Evolutionary conservation across 192 early-diverging fungal species (phyloP).

Genomic region (Coemansia sp.): DNA sequence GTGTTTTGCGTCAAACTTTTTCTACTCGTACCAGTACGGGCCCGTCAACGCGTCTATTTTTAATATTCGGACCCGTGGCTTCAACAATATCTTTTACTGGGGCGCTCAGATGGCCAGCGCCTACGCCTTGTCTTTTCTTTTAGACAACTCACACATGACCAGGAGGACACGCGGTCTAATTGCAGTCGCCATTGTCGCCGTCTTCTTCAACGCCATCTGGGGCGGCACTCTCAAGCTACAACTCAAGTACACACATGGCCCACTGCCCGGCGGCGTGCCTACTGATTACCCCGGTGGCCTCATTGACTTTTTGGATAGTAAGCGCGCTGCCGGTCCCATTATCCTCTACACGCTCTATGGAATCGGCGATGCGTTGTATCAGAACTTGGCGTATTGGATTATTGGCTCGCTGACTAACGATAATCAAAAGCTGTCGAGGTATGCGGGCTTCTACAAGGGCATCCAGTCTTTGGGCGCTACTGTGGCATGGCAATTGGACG

Average conservation of each 20-base stretch:
- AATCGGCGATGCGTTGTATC: slow-evolving; percentile 77
- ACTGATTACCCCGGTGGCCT: slow-evolving; percentile 42
- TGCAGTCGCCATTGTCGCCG: slow-evolving; percentile 55
- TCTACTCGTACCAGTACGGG: slow-evolving; percentile 77
- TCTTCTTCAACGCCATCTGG: slow-evolving; percentile 62
- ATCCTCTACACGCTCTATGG: slow-evolving; percentile 77
- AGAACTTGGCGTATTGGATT: slow-evolving; percentile 79
- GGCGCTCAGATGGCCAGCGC: slow-evolving; percentile 72
- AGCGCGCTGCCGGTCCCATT: slow-evolving; percentile 61
- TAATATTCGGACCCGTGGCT: slow-evolving; percentile 68
- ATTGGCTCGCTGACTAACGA: slow-evolving; percentile 87
- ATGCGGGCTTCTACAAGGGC: slow-evolving; percentile 87
- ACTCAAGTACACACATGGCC: slow-evolving; percentile 57
- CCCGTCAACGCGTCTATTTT: slow-evolving; percentile 71
- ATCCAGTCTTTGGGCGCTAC: slow-evolving; percentile 76
- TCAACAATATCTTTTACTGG: slow-evolving; percentile 83
- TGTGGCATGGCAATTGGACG: slow-evolving; percentile 72
- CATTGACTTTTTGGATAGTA: slow-evolving; percentile 48
- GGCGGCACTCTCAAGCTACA: slow-evolving; percentile 64
- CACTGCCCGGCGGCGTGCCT: slow-evolving; percentile 11
- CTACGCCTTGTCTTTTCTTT: slow-evolving; percentile 64
- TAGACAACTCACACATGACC: slow-evolving; percentile 60
- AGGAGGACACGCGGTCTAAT: slow-evolving; percentile 66
- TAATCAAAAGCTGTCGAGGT: slow-evolving; percentile 64
- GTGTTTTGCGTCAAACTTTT: slow-evolving; percentile 78